These are phyloP conservation scores for Yamadazyma sp. DNA, from an alignment of 805 yeast genomes.

Conservation along the genomic window DNA sequence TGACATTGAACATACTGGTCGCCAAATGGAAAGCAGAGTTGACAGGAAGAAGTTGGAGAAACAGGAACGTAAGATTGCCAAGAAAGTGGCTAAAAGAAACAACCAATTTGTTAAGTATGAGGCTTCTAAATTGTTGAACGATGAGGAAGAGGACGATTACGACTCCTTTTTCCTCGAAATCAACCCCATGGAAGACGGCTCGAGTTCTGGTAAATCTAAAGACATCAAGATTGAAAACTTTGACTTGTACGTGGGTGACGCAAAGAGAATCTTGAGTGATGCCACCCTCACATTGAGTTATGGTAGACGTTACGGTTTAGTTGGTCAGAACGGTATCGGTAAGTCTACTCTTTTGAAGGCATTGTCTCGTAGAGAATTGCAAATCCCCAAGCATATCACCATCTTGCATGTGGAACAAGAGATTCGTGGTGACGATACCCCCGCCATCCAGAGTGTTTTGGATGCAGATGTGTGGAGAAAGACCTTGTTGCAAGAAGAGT, in stretches of 20 bases:
- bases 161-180: conserved; percentile 94
- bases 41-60: conserved; percentile 95
- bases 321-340: conserved; percentile 99
- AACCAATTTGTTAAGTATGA: conserved; percentile 85
- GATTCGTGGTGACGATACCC: conserved; percentile 86
- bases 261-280: conserved; percentile 87
- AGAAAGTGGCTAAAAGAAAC: conserved; percentile 89
- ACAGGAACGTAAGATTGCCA: conserved; percentile 96
- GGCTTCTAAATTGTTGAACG: conserved; percentile 85
- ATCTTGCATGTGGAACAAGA: conserved; percentile 98
- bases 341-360: conserved; percentile 92
- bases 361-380: conserved; percentile 86
- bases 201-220: conserved; percentile 89
- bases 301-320: conserved; percentile 95
- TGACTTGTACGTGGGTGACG: conserved; percentile 94
- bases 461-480: conserved; percentile 99
- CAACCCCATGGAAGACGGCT: conserved; percentile 88
- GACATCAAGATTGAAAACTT: conserved; percentile 91
- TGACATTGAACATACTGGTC: conserved; percentile 89
- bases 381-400: conserved; percentile 93
- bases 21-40: conserved; percentile 89
- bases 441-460: conserved; percentile 91
- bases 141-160: conserved; percentile 67
- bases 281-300: conserved; percentile 82
- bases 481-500: conserved; percentile 75